A percentile compares a stretch with the other conserved stretches of the same genome.
Evolutionary conservation across 208 protist species (phyloP).

Genomic region (Trichomonas tenax): DNA sequence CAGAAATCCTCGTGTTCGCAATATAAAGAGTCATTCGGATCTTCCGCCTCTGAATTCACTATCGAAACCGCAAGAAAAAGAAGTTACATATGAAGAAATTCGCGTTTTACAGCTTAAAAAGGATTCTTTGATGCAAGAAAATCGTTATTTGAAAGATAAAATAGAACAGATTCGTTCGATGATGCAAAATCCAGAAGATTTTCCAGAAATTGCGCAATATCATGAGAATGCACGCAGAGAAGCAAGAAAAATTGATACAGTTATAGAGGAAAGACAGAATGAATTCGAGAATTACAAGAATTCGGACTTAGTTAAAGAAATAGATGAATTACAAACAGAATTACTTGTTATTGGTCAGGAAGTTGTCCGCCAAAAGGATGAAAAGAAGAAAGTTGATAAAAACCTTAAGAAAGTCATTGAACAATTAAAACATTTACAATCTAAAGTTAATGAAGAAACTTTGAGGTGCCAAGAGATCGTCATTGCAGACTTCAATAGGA

Average conservation of each 20-base stretch:
- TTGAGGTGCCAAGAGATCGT: not conserved
- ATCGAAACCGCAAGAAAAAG: not conserved
- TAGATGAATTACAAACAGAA: not conserved
- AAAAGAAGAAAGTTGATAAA: not conserved
- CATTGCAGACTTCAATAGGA: not conserved
- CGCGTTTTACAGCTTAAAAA: not conserved
- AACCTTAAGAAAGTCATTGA: not conserved
- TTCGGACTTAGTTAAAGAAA: not conserved
- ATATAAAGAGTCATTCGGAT: no score
- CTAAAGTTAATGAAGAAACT: not conserved
- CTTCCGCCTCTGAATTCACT: not conserved
- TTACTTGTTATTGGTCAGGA: not conserved
- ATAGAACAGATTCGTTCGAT: not conserved
- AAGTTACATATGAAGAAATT: not conserved
- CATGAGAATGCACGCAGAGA: not conserved
- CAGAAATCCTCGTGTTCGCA: no score
- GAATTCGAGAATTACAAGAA: not conserved
- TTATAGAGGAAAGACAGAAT: not conserved
- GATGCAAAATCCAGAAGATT: not conserved
- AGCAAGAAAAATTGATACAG: not conserved
- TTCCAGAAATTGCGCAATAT: not conserved
- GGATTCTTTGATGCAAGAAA: not conserved
- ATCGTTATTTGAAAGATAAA: not conserved
- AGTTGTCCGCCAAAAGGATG: not conserved
- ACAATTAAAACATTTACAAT: not conserved